Evolutionary conservation across 2,329 filamentous ascomycete species (phyloP), one percentile per base, ranked within the genome.

Genomic region (Onygenales sp.): DNA sequence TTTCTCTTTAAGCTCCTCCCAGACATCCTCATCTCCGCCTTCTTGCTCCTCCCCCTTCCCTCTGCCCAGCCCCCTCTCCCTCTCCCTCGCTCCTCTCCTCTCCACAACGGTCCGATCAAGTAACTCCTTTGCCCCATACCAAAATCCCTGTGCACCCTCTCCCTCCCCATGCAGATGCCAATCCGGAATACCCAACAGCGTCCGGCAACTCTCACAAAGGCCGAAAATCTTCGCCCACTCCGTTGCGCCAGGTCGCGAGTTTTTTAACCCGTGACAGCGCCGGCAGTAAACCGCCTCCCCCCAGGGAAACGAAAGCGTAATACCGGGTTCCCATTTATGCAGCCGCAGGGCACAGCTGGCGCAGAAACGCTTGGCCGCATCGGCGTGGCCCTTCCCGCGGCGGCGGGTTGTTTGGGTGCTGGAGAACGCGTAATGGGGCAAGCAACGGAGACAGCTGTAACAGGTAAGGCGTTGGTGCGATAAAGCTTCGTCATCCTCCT

Each of bases 371-470:
- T 56, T 53, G 14, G 37, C 21, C 34, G 51, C 52, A 40, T 62
- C 53, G 4, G 32, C 47, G 49, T 62, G 58, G 2, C 61, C 59
- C n/a, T 56, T 58, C 33, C 50, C 56, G 21, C 58, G 56, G 2
- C 50, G 55, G 2, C 56, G 50, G 14, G 46, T 59, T 27, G 42
- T 49, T 43, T 63, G 61, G 1, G 53, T 49, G 32, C 52, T 48
- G 5, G 54, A 52, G 52, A 62, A 64, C 13, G 52, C 42, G 10
- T 42, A 33, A 13, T 40, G 36, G 13, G 52, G 55, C 27, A 60
- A 42, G 17, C n/a, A 40, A 8, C 51, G 53, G 13, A 63, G 53
- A 48, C 62, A 63, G n/a, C 53, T 43, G 54, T 61, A 62, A 44
- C 62, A 63, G 4, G 39, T 39, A 10, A 55, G 31, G 14, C 47